These are phyloP conservation scores for Candida stauntonica DNA, from an alignment of 805 yeast species.

Conservation along the genomic window DNA sequence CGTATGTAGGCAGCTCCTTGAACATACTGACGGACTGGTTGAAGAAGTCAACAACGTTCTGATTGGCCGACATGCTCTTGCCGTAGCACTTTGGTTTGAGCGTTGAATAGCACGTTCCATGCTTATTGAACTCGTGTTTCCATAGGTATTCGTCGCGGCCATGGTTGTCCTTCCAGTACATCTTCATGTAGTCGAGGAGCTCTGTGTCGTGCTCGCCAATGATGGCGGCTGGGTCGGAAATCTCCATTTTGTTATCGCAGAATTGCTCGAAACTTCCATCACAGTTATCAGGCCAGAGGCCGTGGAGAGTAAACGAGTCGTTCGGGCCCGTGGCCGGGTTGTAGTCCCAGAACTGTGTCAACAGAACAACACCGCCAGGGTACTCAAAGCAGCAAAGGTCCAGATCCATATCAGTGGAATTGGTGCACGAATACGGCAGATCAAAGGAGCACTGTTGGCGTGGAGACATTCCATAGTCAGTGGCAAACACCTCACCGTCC, in stretches of 20 bases:
- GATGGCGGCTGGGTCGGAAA: conserved; percentile 42
- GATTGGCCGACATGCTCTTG: conserved; percentile 2
- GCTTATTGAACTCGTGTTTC: conserved; percentile 22
- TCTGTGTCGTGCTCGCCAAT: conserved; percentile 31
- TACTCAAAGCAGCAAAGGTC: conserved; percentile 81
- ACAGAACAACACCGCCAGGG: conserved; percentile 81
- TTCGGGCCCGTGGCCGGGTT: conserved; percentile 67
- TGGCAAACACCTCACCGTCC: background rate
- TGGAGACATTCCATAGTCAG: background rate
- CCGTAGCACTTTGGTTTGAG: conserved; percentile 17
- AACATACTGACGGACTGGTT: conserved; percentile 10
- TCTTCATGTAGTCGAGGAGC: conserved; percentile 51
- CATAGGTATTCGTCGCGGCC: conserved; percentile 44
- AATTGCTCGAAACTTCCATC: conserved; percentile 76
- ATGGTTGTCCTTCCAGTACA: conserved; percentile 68
- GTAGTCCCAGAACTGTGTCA: conserved; percentile 93
- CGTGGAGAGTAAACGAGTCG: conserved; percentile 74
- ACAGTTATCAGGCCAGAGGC: conserved; percentile 87
- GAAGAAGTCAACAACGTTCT: conserved; percentile 16
- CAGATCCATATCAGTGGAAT: conserved; percentile 40
- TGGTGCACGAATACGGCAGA: conserved; percentile 57
- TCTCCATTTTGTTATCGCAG: conserved; percentile 58
- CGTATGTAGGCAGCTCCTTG: conserved; percentile 14
- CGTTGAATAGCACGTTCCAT: conserved; percentile 20
- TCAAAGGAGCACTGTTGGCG: conserved; percentile 46